Base-by-base conservation (phyloP, 345 rosid genomes). In the Arabidopsis suecica region DNA sequence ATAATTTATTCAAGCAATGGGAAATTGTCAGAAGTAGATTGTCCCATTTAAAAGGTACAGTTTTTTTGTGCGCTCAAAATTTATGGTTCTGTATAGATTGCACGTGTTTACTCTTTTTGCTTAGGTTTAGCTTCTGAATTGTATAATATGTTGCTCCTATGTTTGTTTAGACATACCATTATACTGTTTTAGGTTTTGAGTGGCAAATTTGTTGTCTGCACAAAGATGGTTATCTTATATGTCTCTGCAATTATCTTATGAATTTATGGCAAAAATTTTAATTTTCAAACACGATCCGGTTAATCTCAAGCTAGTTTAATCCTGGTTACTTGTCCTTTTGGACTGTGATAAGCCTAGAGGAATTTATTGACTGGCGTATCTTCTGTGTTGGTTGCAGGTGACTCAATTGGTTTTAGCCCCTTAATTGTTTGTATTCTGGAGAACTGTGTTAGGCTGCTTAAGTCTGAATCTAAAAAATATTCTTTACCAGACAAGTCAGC, bases 1-100 rank as follows among this genome's bases (percentile, higher is more conserved):
- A 90, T 79, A 89, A 85, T 80, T 76, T 95, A 80, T 90, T 85
- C 88, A 90, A 80, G 67, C 77, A 82, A 54, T 92, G 93, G 97
- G 92, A 86, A 73, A 77, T 80, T 58, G 68, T 88, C 74, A 83
- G 84, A 82, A 69, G 71, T 41, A 71, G 77, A 75, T 71, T 72
- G 6, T 59, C 68, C 73, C 77, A 67, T 62, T 71, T 79, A 61
- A 60, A 82, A 78, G 89, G 78, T 77, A 86, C 79, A 82, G 86
- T 91, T 77, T 62, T 47, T 23, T 23, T 38, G n/a, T 25, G 41
- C 34, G 33, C 56, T 37, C 13, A 3, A 54, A 44, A 48, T 38
- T 6, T 13, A 25, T 45, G 36, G 65, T 56, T 70, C 55, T 25
- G 40, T 69, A 63, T 55, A 51, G 55, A 23, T 23, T 23, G 25